phyloP scores from a whole-genome alignment of 805 yeast genomes.

The Scheffersomyces amazonensis region DNA sequence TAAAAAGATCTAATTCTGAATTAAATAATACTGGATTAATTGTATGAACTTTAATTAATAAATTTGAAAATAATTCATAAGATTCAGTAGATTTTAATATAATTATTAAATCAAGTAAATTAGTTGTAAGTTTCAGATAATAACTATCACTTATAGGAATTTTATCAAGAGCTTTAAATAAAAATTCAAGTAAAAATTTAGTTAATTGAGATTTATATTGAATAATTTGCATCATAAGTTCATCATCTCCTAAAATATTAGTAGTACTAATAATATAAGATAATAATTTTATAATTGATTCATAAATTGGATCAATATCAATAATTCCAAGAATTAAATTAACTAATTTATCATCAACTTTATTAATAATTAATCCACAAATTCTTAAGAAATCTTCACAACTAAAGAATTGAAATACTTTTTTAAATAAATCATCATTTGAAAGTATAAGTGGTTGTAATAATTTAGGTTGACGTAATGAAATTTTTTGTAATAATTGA shows the following conservation, averaged over 20 bases:
- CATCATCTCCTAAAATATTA: constrained; percentile 25
- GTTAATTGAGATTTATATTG: constrained; percentile 17
- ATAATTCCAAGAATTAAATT: constrained; percentile 19
- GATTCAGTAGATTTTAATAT: constrained; percentile 29
- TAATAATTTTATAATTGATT: constrained; percentile 23
- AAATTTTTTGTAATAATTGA: constrained; percentile 20
- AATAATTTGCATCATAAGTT: constrained; percentile 35
- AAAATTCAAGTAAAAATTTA: not conserved
- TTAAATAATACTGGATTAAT: constrained; percentile 26
- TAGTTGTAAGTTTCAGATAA: constrained; percentile 20
- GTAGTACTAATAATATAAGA: constrained; percentile 28
- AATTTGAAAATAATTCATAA: constrained; percentile 17
- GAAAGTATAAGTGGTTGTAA: constrained; percentile 29
- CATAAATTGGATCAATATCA: constrained; percentile 26
- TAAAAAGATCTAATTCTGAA: constrained; percentile 16
- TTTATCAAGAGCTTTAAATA: constrained; percentile 9
- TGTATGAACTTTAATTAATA: constrained; percentile 25
- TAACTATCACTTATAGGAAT: constrained; percentile 33
- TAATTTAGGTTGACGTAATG: constrained; percentile 26
- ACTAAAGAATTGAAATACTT: constrained; percentile 20
- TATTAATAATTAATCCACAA: constrained; percentile 19
- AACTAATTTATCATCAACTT: constrained; percentile 17
- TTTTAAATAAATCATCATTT: constrained; percentile 22
- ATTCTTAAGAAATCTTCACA: constrained; percentile 36
- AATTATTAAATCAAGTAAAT: constrained; percentile 29